Base-by-base conservation (phyloP, 2,329 filamentous ascomycete species). In the Trichophyton verrucosum region DNA sequence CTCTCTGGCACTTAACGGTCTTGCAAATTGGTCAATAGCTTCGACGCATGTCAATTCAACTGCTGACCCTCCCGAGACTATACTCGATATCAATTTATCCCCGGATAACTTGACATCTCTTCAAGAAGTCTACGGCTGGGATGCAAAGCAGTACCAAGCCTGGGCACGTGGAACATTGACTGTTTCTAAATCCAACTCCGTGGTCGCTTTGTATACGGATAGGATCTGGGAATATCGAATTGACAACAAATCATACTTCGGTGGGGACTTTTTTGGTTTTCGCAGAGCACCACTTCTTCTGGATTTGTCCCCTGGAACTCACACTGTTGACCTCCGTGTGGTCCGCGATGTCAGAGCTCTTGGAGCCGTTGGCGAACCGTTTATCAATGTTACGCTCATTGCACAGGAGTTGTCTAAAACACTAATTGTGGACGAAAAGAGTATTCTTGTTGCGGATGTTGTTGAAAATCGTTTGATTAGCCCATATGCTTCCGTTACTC, bases 71-170 rank as follows among this genome's bases (percentile, higher is more conserved):
- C 69, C 71, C 20, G 74, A 72, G 64, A 72, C 72, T 15, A 71
- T 72, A 0, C 64, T 83, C 46, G 72, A 68, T 57, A 67, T 84
- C 27, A 67, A 67, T 24, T 83, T 82, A 65, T 72, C 75, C 7
- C 69, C 79, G 6, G 71, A 82, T n/a, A 75, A 83, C 62, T 83
- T 81, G 81, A 65, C 71, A 15, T 78, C 77, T 56, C 69, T 83
- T 47, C 78, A 79, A 63, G 70, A 74, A 11, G 71, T 83, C 11
- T 84, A 84, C 67, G 82, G 82, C 53, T 85, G 81, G 82, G 74
- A 81, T 56, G 80, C 79, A 17, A 70, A 81, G 11, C 82, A 84
- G 65, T 84, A 80, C 68, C 82, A 84, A 67, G 79, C 77, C 7
- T 85, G 82, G 82, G 74, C 76, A 27, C 75, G 81, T 57, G 81